Evolutionary conservation across 768 basidiomycete species (phyloP).

Genomic region (Trametes cingulata): DNA sequence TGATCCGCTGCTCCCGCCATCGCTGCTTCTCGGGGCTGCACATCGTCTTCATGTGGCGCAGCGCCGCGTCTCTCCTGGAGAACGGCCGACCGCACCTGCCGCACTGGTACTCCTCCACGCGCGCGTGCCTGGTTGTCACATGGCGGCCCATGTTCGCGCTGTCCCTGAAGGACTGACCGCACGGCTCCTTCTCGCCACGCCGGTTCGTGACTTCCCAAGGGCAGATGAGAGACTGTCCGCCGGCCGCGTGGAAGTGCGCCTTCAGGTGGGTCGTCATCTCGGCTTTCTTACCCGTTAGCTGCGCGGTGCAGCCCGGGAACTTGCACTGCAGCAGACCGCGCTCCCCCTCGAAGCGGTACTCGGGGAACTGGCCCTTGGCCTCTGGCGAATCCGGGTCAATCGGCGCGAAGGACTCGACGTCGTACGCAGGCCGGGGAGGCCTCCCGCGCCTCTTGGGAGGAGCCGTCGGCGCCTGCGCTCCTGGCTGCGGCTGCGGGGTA

Average conservation of each 20-base stretch:
- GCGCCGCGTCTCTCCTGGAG: constrained; percentile 15
- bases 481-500: not conserved
- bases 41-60: constrained; percentile 23
- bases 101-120: constrained; percentile 17
- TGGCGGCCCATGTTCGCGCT: constrained; percentile 22
- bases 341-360: constrained; percentile 16
- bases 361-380: constrained; percentile 14
- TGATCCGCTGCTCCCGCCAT: not conserved
- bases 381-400: constrained; percentile 16
- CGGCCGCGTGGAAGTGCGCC: constrained; percentile 11
- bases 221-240: constrained; percentile 8
- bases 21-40: constrained; percentile 10
- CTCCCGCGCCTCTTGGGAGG: constrained; percentile 13
- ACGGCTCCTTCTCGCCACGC: not conserved
- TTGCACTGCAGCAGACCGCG: constrained; percentile 6
- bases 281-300: constrained; percentile 16
- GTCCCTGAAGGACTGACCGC: constrained; percentile 19
- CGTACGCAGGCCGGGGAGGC: constrained; percentile 10
- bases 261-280: constrained; percentile 19
- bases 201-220: constrained; percentile 8
- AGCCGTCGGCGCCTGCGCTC: not conserved
- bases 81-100: constrained; percentile 14
- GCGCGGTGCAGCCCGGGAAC: constrained; percentile 9
- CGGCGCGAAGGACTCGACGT: constrained; percentile 9
- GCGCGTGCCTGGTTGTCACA: constrained; percentile 15